Conservation (phyloP, 768 basidiomycete genomes). For the Arthromyces matolae region DNA sequence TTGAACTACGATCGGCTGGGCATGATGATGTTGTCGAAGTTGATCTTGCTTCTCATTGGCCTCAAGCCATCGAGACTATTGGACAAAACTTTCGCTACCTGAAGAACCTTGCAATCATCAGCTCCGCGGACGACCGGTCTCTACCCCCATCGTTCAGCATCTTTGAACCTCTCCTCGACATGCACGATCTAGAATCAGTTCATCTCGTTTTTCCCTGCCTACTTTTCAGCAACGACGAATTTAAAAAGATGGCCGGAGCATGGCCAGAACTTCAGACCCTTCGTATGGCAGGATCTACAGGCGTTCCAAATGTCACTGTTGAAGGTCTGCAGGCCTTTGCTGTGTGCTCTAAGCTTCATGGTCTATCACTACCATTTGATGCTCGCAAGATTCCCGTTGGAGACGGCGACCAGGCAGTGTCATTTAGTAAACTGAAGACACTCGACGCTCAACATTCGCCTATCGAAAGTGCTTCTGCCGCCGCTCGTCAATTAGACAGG, state of each 20-base stretch:
- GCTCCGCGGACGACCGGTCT: background rate
- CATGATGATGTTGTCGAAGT: background rate
- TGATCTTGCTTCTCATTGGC: background rate
- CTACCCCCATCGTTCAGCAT: background rate
- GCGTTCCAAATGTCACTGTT: conserved; percentile 5
- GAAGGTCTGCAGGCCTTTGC: conserved; percentile 1
- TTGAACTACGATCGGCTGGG: background rate
- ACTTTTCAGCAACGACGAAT: conserved; percentile 2
- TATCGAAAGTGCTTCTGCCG: background rate
- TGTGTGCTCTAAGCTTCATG: conserved; percentile 5
- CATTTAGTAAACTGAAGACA: conserved; percentile 3
- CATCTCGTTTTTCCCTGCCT: conserved; percentile 7
- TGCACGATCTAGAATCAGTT: conserved; percentile 3
- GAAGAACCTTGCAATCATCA: conserved; percentile 1
- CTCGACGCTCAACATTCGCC: conserved; percentile 5
- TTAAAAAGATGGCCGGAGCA: conserved; percentile 2
- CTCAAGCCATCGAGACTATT: background rate
- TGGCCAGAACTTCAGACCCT: conserved; percentile 2
- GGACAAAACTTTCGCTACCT: conserved; percentile 1
- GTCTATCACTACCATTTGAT: conserved; percentile 6
- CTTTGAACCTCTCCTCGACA: conserved; percentile 7
- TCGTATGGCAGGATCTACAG: background rate
- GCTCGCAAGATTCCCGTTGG: conserved; percentile 1
- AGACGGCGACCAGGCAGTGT: background rate
- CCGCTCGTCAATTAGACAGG: conserved; percentile 8